phyloP scores from a whole-genome alignment of 2,329 filamentous ascomycete species.

The Talaromyces rugulosus region DNA sequence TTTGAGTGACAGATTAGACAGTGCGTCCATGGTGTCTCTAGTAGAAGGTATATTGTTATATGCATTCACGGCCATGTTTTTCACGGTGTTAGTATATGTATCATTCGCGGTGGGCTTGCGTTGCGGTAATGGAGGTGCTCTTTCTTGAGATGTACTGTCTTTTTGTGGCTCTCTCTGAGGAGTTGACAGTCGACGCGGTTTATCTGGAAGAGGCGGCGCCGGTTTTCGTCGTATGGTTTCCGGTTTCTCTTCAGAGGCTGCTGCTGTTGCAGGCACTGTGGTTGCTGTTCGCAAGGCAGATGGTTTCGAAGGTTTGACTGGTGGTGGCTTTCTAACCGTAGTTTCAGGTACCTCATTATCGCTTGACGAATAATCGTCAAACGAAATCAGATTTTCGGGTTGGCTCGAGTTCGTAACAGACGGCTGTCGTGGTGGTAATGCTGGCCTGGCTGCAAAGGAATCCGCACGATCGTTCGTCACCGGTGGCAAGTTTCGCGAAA shows the following conservation, averaged over 20 bases:
- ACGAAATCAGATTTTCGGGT: slow-evolving; percentile 18
- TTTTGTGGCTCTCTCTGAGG: slow-evolving; percentile 10
- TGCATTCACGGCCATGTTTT: slow-evolving; percentile 15
- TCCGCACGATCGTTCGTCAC: slow-evolving; percentile 25
- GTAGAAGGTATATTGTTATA: slow-evolving; percentile 18
- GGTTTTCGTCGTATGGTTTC: slow-evolving; percentile 30
- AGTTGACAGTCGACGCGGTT: slow-evolving; percentile 26
- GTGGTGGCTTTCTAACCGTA: slow-evolving; percentile 32
- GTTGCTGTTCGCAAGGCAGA: slow-evolving; percentile 35
- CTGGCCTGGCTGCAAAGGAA: slow-evolving; percentile 28
- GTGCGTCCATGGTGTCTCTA: slow-evolving; percentile 12
- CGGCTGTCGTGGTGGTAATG: slow-evolving; percentile 36
- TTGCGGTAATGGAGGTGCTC: slow-evolving; percentile 23
- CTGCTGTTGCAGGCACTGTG: slow-evolving; percentile 15
- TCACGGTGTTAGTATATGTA: slow-evolving; percentile 15
- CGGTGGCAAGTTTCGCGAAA: slow-evolving; percentile 17
- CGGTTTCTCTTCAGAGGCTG: slow-evolving; percentile 15
- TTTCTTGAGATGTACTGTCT: slow-evolving; percentile 17
- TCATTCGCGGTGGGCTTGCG: slow-evolving; percentile 13
- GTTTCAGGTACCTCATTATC: slow-evolving; percentile 16
- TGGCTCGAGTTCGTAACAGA: slow-evolving; percentile 16
- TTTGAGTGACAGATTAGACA: slow-evolving; percentile 9
- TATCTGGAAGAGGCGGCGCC: slow-evolving; percentile 32
- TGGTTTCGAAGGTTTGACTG: slow-evolving; percentile 43
- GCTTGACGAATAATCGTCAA: slow-evolving; percentile 28